phyloP scores from a whole-genome alignment of 2,329 filamentous ascomycete species.

The Sporothrix brasiliensis region DNA sequence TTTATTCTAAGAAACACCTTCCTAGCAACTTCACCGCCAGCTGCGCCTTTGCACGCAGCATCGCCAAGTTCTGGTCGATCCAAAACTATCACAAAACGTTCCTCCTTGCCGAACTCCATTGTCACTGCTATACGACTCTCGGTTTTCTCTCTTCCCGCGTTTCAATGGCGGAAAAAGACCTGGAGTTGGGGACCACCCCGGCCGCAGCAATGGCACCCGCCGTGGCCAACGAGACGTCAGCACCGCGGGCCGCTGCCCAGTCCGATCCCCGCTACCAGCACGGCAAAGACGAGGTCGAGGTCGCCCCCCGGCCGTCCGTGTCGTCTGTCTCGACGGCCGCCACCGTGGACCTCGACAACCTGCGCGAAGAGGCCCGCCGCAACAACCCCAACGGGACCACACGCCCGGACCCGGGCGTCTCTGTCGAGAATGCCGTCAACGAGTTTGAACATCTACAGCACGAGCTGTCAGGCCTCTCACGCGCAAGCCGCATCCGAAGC shows the following conservation, averaged over 20 bases:
- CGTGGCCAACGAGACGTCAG: conserved; percentile 10
- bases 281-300: conserved; percentile 35
- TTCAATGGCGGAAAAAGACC: conserved; percentile 36
- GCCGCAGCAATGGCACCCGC: background rate
- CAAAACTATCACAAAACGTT: background rate
- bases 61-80: background rate
- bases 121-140: background rate
- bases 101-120: background rate
- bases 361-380: conserved; percentile 48
- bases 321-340: conserved; percentile 37
- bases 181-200: conserved; percentile 34
- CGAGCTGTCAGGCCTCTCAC: conserved; percentile 61
- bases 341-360: conserved; percentile 44
- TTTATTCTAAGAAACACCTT: background rate
- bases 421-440: conserved; percentile 67
- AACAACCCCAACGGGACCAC: conserved; percentile 55
- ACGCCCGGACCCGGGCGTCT: conserved; percentile 55
- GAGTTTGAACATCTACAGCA: conserved; percentile 71
- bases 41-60: background rate
- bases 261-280: conserved; percentile 30
- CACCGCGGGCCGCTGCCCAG: background rate
- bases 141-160: background rate
- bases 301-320: conserved; percentile 33
- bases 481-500: conserved; percentile 51
- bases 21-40: background rate